These are phyloP conservation scores for Moricandia arvensis DNA, from an alignment of 345 rosid genomes.

Conservation along the genomic window DNA sequence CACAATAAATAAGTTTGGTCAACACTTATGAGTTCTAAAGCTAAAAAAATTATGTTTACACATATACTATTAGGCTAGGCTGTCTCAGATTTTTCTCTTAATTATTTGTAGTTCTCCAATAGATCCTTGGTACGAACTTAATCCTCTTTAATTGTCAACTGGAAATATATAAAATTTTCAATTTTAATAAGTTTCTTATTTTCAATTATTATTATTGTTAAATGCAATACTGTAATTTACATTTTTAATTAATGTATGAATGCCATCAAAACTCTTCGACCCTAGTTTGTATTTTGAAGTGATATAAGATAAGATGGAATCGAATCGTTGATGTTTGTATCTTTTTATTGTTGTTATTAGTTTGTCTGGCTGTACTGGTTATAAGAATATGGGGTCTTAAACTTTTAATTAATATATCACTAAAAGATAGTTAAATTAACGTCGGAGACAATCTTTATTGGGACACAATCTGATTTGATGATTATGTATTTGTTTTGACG, in stretches of 20 bases:
- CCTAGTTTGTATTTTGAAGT: neutral
- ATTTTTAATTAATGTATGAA: neutral
- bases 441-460: conserved; percentile 17
- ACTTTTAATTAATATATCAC: neutral
- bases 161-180: neutral
- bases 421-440: neutral
- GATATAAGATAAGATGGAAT: neutral
- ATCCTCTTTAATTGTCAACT: neutral
- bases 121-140: neutral
- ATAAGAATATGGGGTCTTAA: neutral
- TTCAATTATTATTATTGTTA: neutral
- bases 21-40: neutral
- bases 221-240: neutral
- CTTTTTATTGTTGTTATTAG: neutral
- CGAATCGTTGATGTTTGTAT: neutral
- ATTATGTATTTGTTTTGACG: neutral
- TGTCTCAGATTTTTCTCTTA: neutral
- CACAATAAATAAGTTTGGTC: conserved; percentile 3
- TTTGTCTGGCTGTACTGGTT: neutral
- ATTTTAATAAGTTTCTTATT: neutral
- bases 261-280: neutral
- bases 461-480: conserved; percentile 24
- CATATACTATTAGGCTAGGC: neutral
- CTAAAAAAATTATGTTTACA: neutral
- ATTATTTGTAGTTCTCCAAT: neutral